Base-by-base conservation (phyloP, 1,284 basidiomycete genomes). In the Phaffia rhodozyma region DNA sequence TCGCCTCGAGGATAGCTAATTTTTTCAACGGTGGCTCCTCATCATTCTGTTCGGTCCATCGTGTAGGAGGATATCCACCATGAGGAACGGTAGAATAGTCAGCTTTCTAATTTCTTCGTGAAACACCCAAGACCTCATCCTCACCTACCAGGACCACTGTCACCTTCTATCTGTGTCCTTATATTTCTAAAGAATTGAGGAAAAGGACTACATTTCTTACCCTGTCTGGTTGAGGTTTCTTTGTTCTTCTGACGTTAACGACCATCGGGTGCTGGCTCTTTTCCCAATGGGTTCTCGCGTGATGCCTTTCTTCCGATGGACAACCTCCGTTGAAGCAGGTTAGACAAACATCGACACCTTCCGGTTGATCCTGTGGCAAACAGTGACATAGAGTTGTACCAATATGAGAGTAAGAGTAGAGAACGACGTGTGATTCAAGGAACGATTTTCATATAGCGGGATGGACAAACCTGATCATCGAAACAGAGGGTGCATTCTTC, bases 281-380 rank as follows among this genome's bases (percentile, higher is more conserved):
- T 67, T 82, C 75, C 49, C 78, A 79, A 74, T 96, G 92, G 0
- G 82, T 82, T 16, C 78, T 78, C 1, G 87, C 86, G 72, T 94
- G 91, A 61, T 84, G 78, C 55, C 81, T 77, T 2, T 75, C 71
- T 71, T 81, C 79, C 51, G 68, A 69, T 3, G 86, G 75, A 71
- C 92, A 96, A 6, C 85, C 89, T 18, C 93, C 93, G 70, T 96
- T 97, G 80, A 94, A 98, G 78, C 96, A 98, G 29, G 76, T 75
- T 62, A 98, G 78, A 74, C 94, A 98, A 58, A 97, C 88, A 68
- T 97, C 86, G 65, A 97, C 79, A 16, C 94, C 94, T 18, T 80
- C 75, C 0, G 83, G 80, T 20, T 78, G 77, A 72, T 92, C 89
- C 86, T 91, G 70, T 21, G 62, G 53, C 13, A 47, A 55, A 25